phyloP scores from a whole-genome alignment of 2,329 filamentous ascomycete species.

The Cytospora paraplurivora region DNA sequence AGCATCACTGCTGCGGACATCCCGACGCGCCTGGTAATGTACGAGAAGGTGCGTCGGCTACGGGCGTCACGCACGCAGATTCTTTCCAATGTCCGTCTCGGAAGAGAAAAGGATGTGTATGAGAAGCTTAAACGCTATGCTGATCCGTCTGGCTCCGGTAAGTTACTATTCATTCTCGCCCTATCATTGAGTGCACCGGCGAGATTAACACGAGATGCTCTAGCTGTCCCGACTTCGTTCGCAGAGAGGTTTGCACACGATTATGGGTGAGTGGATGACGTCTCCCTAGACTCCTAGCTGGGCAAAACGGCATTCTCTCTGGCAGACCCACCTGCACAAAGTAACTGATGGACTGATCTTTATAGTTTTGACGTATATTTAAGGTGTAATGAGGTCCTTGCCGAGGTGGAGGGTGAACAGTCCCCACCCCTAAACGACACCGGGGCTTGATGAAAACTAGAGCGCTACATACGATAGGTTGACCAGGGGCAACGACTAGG shows the following conservation, averaged over 20 bases:
- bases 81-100: slow-evolving; percentile 30
- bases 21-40: slow-evolving; percentile 30
- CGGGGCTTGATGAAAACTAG: neutral
- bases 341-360: neutral
- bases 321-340: slow-evolving; percentile 16
- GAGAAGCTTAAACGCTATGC: slow-evolving; percentile 31
- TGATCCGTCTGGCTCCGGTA: slow-evolving; percentile 28
- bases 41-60: slow-evolving; percentile 31
- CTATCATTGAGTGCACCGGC: slow-evolving; percentile 7
- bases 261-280: neutral
- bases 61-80: slow-evolving; percentile 34
- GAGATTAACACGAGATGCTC: neutral
- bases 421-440: neutral
- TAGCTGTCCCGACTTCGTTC: neutral
- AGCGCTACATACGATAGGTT: neutral
- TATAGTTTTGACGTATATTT: slow-evolving; percentile 23
- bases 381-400: slow-evolving; percentile 23
- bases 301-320: neutral
- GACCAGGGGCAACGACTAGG: neutral
- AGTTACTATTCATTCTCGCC: neutral
- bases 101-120: slow-evolving; percentile 32
- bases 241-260: slow-evolving; percentile 1
- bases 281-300: neutral
- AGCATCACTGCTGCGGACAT: slow-evolving; percentile 28
- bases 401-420: neutral